Percentiles rank a stretch among this genome's conserved stretches.
phyloP scores from a whole-genome alignment of 495 filamentous ascomycete species.

The Penicillium soppii region DNA sequence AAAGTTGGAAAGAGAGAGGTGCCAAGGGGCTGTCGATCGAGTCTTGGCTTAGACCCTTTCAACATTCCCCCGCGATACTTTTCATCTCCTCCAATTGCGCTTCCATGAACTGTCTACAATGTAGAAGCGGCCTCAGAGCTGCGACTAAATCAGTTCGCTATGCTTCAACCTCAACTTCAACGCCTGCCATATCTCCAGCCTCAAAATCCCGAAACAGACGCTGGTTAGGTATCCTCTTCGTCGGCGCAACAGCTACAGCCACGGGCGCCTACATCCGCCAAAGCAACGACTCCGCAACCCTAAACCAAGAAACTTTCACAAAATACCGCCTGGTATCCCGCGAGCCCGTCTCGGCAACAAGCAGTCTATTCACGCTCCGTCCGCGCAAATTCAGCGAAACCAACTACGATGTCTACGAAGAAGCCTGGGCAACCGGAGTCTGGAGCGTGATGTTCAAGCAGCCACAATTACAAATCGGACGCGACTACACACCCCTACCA shows the following conservation, averaged over 20 bases:
- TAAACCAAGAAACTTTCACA: constrained; percentile 60
- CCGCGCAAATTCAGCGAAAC: constrained; percentile 39
- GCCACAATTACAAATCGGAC: constrained; percentile 83
- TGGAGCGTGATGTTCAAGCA: constrained; percentile 94
- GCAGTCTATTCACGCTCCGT: constrained; percentile 70
- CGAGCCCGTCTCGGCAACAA: constrained; percentile 70
- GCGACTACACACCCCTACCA: constrained; percentile 87
- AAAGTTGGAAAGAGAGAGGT: constrained; percentile 2
- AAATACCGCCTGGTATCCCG: constrained; percentile 64
- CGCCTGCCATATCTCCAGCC: constrained; percentile 6
- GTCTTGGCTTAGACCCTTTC: constrained; percentile 12
- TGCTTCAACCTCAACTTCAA: not conserved
- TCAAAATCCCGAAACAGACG: constrained; percentile 6
- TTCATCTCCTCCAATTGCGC: constrained; percentile 4
- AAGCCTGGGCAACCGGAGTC: constrained; percentile 59
- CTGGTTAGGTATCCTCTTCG: constrained; percentile 36
- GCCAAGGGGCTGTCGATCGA: constrained; percentile 27
- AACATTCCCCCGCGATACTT: constrained; percentile 18
- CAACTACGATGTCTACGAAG: constrained; percentile 45
- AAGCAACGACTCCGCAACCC: constrained; percentile 20
- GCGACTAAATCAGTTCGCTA: constrained; percentile 12
- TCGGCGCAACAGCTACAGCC: constrained; percentile 35
- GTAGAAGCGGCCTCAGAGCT: constrained; percentile 11
- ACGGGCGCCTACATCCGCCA: constrained; percentile 38
- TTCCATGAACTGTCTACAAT: constrained; percentile 29